Evolutionary conservation across 1,139 yeast genomes (phyloP).

Genomic region (Hanseniaspora sp.): DNA sequence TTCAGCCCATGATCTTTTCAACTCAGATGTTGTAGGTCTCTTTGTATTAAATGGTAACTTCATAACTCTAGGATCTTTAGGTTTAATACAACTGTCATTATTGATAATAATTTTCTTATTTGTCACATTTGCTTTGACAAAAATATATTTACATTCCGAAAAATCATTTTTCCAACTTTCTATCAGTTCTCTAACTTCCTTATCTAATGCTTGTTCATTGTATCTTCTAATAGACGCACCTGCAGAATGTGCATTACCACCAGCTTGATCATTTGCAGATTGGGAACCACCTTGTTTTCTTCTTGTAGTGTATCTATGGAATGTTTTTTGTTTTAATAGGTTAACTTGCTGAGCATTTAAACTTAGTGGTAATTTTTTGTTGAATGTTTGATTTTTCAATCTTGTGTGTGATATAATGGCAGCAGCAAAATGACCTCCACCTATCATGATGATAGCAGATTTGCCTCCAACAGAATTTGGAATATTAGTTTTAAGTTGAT

Average conservation of each 20-base stretch:
- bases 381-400: conserved; percentile 41
- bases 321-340: conserved; percentile 66
- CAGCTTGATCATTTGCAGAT: conserved; percentile 79
- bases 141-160: conserved; percentile 55
- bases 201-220: conserved; percentile 71
- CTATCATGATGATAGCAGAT: conserved; percentile 82
- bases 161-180: conserved; percentile 53
- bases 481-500: conserved; percentile 33
- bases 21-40: conserved; percentile 73
- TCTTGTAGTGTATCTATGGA: conserved; percentile 91
- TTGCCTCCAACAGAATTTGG: conserved; percentile 25
- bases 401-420: conserved; percentile 74
- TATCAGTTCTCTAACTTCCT: conserved; percentile 61
- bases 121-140: conserved; percentile 62
- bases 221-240: conserved; percentile 84
- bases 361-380: conserved; percentile 35
- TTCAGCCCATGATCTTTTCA: conserved; percentile 76
- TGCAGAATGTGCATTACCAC: conserved; percentile 93
- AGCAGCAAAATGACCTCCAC: conserved; percentile 98
- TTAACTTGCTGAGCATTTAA: conserved; percentile 51
- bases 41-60: conserved; percentile 80
- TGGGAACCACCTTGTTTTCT: conserved; percentile 98
- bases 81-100: conserved; percentile 40
- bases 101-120: conserved; percentile 59
- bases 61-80: conserved; percentile 48